Evolutionary conservation across 2,329 filamentous ascomycete species (phyloP), one percentile per base, ranked within the genome.

Genomic region (Hypoxylon sp.): DNA sequence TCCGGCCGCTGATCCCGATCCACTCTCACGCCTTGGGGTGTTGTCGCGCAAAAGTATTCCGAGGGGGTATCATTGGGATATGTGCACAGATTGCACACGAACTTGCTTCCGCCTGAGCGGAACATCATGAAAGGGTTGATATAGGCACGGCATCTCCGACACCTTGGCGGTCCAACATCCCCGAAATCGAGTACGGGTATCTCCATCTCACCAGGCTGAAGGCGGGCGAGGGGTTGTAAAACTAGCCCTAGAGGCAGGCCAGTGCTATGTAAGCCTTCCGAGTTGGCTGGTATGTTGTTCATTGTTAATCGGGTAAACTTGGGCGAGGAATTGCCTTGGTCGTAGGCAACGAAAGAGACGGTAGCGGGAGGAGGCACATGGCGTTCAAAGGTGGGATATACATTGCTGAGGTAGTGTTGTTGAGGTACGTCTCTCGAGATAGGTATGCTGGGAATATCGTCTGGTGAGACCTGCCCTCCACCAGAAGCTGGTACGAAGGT

Each of bases 81-180:
- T 22, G 92, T 96, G 83, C 96, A 99, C 82, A 99, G 93, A 78
- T 99, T 99, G 84, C 96, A 99, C 58, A 97, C 94, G 79, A 97
- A 97, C 79, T 97, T 97, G 82, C 95, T 97, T 63, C 96, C 96
- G 39, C 95, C 95, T 14, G 92, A 91, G 66, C 92, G 89, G 86
- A 99, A 99, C 78, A 94, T 92, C 96, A 99, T 98, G 79, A 99
- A 99, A 1, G 96, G 96, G 78, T 99, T 99, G 82, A 99, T 97
- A 81, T 99, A 99, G 13, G 95, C 92, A 78, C 96, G 88, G 84
- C 96, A 99, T 82, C 96, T 88, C 75, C 93, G 90, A 81, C 96
- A 99, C 79, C 96, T 89, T 22, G 96, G 96, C 44, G 96, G 96
- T 0, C 96, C 96, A 42, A 84, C 83, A 46, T 98, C 94, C 53